Conservation (phyloP, 75 land plant species). For the Pseudotsuga menziesii region DNA sequence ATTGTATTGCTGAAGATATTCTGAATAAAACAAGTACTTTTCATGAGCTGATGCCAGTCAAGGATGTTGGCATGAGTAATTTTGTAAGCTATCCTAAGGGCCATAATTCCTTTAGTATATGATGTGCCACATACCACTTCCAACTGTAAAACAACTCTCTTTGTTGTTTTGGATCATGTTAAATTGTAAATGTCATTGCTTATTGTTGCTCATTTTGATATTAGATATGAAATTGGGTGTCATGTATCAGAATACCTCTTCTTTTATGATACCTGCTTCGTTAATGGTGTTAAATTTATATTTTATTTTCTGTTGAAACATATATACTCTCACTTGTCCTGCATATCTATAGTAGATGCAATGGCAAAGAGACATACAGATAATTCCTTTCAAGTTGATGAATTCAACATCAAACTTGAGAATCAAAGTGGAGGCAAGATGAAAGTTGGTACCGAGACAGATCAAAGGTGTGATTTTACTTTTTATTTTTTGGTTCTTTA, state of each 20-base stretch:
- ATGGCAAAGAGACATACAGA: slow-evolving; percentile 57
- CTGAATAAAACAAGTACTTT: too few relatives aligned
- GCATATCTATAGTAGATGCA: slow-evolving; percentile 68
- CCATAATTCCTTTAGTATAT: too few relatives aligned
- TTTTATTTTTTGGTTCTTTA: not conserved
- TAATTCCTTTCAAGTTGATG: slow-evolving; percentile 57
- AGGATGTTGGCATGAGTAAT: too few relatives aligned
- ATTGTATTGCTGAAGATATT: too few relatives aligned
- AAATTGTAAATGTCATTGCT: too few relatives aligned
- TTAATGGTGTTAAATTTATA: not conserved
- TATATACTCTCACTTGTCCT: not conserved
- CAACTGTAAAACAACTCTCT: too few relatives aligned
- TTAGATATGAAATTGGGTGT: not conserved
- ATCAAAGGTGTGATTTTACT: slow-evolving; percentile 33
- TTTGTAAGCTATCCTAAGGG: too few relatives aligned
- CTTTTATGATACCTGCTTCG: not conserved
- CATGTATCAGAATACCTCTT: not conserved
- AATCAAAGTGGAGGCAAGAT: slow-evolving; percentile 78
- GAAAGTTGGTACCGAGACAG: slow-evolving; percentile 56
- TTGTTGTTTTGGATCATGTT: too few relatives aligned
- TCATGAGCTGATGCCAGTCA: too few relatives aligned
- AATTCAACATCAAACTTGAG: slow-evolving; percentile 70
- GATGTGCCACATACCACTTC: too few relatives aligned
- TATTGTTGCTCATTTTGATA: not conserved
- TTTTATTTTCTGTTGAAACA: slow-evolving; percentile 1